Evolutionary conservation across 2,329 filamentous ascomycete species (phyloP), one percentile per base, ranked within the genome.

Genomic region (Tolypocladium tropicale): DNA sequence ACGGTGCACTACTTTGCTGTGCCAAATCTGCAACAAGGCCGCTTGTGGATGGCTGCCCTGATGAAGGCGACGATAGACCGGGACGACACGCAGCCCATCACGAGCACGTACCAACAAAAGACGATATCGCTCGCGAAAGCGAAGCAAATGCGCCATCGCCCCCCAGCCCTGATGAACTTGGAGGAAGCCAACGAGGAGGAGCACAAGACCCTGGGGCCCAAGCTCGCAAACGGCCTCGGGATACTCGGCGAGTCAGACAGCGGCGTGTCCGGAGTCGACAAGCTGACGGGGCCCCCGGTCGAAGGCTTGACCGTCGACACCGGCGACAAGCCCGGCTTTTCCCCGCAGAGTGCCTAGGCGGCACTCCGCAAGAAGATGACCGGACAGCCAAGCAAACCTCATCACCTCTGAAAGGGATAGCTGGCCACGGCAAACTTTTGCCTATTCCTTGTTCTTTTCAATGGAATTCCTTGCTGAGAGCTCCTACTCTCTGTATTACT

Each of bases 41-140:
- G 94, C 14, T 76, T 95, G 43, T 99, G 94, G 94, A 99, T 99
- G 94, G 94, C 91, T 5, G 94, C 94, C 6, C 76, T 99, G 53
- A 95, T 99, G 90, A 99, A 99, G 74, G 94, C 94, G 12, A 99
- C 94, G 1, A 99, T 99, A 64, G 93, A 97, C 68, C 87, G 93
- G 58, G 94, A 99, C 63, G 84, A 88, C 65, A 82, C 82, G 4
- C 82, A 88, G 59, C 83, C 87, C 11, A 86, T 96, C 58, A 91
- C 90, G 23, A 94, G 89, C 4, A 96, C 91, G 4, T 97, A 97
- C 73, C 93, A 96, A 68, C 92, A 96, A 68, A 94, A 95, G 77
- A 99, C 94, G 0, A 96, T 99, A 55, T 94, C 89, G 30, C 82
- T 99, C 7, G 82, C 86, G 55, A 96, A 96, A 73, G 94, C 94